A percentile compares a stretch with the other conserved stretches of the same genome.
Evolutionary conservation across 2,329 filamentous ascomycete species (phyloP).

Genomic region (Chaetothyriales sp.): DNA sequence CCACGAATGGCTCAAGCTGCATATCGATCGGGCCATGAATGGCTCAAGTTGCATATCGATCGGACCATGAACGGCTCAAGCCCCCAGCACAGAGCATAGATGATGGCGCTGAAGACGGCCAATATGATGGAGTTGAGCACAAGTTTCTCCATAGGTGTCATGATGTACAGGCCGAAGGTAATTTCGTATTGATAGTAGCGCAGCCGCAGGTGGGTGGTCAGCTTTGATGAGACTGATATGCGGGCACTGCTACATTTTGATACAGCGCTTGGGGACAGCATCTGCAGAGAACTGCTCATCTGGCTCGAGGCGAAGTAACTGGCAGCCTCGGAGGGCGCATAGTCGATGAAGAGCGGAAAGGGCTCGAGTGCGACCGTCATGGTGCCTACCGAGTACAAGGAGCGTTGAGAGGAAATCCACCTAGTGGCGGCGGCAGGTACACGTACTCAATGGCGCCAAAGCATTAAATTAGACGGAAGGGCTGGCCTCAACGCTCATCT

Average conservation of each 20-base stretch:
- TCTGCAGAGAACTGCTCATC: slow-evolving; percentile 12
- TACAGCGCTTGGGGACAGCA: slow-evolving; percentile 6
- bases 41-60: slow-evolving; percentile 11
- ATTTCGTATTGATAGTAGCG: slow-evolving; percentile 99
- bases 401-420: background rate
- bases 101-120: slow-evolving; percentile 5
- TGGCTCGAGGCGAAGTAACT: slow-evolving; percentile 17
- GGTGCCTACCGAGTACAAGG: background rate
- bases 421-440: no score
- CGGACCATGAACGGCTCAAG: slow-evolving; percentile 13
- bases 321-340: slow-evolving; percentile 12
- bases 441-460: background rate
- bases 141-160: slow-evolving; percentile 88
- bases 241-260: background rate
- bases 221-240: slow-evolving; percentile 9
- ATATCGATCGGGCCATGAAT: no score
- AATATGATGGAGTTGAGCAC: slow-evolving; percentile 64
- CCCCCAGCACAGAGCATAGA: slow-evolving; percentile 12
- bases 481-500: background rate
- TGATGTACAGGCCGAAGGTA: slow-evolving; percentile 95
- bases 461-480: background rate
- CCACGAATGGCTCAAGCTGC: no score
- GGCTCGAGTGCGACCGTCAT: slow-evolving; percentile 11
- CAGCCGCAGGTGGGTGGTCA: slow-evolving; percentile 46
- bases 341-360: slow-evolving; percentile 18